A percentile compares a stretch with the other conserved stretches of the same genome.
These are phyloP conservation scores for Triticum timopheevii DNA, from an alignment of 176 grass and related monocot species.

Conservation along the genomic window DNA sequence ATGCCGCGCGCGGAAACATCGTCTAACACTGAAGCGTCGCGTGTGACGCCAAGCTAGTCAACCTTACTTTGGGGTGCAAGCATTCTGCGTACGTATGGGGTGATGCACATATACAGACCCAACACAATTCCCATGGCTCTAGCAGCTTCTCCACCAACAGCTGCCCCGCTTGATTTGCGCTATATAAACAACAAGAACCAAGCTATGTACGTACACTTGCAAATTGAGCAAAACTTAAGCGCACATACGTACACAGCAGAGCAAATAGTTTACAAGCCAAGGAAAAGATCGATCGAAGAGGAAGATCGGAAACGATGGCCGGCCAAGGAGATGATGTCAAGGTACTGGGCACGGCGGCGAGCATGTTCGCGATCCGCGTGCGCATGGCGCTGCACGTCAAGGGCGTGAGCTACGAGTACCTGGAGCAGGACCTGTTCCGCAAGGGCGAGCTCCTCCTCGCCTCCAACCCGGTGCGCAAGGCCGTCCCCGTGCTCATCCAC, in stretches of 20 bases:
- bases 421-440: constrained; percentile 5
- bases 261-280: background rate
- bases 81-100: no score
- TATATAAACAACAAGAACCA: background rate
- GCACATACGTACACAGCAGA: background rate
- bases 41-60: background rate
- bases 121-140: background rate
- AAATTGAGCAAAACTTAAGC: background rate
- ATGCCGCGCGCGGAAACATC: no score
- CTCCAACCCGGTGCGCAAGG: background rate
- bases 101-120: no score
- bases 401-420: constrained; percentile 44
- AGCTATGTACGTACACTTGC: background rate
- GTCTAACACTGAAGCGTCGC: background rate
- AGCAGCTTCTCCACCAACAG: background rate
- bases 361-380: constrained; percentile 36
- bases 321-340: background rate
- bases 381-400: constrained; percentile 51
- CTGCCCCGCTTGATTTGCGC: background rate
- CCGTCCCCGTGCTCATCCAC: background rate
- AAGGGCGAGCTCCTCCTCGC: background rate
- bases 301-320: background rate
- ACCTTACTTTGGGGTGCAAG: background rate
- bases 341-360: constrained; percentile 30
- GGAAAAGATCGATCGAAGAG: background rate